Evolutionary conservation across 2,329 filamentous ascomycete species (phyloP).

Genomic region (Diaporthe nobilis): DNA sequence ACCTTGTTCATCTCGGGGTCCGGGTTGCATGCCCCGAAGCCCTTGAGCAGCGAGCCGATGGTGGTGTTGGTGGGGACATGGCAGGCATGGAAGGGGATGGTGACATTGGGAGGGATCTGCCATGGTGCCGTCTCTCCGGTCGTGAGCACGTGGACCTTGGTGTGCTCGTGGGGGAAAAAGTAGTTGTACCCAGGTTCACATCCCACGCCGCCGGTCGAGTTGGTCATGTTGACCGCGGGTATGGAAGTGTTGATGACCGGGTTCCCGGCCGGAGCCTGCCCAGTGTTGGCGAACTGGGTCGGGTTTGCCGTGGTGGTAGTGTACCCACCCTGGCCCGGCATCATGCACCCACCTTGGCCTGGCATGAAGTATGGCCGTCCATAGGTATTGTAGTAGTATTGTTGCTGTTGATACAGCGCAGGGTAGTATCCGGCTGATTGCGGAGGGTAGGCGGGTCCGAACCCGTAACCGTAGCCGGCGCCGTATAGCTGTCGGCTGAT

Average conservation of each 20-base stretch:
- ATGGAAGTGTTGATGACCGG: conserved; percentile 61
- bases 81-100: conserved; percentile 62
- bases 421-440: background rate
- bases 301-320: conserved; percentile 11
- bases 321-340: conserved; percentile 35
- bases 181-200: conserved; percentile 75
- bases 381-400: background rate
- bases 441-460: background rate
- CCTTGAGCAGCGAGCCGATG: conserved; percentile 69
- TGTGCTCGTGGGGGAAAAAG: conserved; percentile 71
- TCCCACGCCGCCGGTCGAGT: conserved; percentile 70
- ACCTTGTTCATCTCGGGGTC: conserved; percentile 67
- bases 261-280: conserved; percentile 58
- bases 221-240: conserved; percentile 68
- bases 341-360: conserved; percentile 35
- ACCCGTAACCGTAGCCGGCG: background rate
- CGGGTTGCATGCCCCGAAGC: conserved; percentile 70
- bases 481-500: background rate
- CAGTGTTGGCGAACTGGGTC: conserved; percentile 44
- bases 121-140: conserved; percentile 64
- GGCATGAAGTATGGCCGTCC: background rate
- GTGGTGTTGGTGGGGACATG: conserved; percentile 68
- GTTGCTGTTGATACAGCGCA: background rate
- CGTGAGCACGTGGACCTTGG: conserved; percentile 72
- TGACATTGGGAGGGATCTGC: conserved; percentile 60